phyloP scores from a whole-genome alignment of 106 monocot species.

The Dactylorhiza incarnata region DNA sequence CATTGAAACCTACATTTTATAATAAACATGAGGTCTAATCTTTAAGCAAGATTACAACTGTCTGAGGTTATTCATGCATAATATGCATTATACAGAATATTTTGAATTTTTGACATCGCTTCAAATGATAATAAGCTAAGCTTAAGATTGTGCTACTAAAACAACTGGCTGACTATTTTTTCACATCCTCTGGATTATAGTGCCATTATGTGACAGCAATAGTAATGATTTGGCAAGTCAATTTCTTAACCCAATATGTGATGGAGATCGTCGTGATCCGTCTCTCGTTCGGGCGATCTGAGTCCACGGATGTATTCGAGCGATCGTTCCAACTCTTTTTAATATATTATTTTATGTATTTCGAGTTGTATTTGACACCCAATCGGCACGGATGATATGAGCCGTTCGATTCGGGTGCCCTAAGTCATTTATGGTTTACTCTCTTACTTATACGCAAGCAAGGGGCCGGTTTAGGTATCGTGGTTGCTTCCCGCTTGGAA shows the following conservation, averaged over 20 bases:
- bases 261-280: too few relatives aligned
- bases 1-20: conserved; percentile 56
- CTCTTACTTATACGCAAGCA: too few relatives aligned
- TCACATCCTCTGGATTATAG: background rate
- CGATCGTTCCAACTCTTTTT: too few relatives aligned
- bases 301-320: too few relatives aligned
- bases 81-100: background rate
- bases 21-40: background rate
- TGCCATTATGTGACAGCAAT: background rate
- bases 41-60: background rate
- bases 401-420: too few relatives aligned
- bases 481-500: too few relatives aligned
- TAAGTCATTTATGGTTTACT: too few relatives aligned
- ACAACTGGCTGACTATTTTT: background rate
- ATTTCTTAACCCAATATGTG: background rate
- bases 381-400: too few relatives aligned
- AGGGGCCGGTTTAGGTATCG: too few relatives aligned
- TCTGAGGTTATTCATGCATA: background rate
- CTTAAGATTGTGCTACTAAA: background rate
- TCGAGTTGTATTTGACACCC: too few relatives aligned
- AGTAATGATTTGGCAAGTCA: background rate
- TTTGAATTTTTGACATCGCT: background rate
- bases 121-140: background rate
- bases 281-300: too few relatives aligned
- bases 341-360: too few relatives aligned